phyloP scores from a whole-genome alignment of 140 eudicot species.

The Anethum foeniculum region DNA sequence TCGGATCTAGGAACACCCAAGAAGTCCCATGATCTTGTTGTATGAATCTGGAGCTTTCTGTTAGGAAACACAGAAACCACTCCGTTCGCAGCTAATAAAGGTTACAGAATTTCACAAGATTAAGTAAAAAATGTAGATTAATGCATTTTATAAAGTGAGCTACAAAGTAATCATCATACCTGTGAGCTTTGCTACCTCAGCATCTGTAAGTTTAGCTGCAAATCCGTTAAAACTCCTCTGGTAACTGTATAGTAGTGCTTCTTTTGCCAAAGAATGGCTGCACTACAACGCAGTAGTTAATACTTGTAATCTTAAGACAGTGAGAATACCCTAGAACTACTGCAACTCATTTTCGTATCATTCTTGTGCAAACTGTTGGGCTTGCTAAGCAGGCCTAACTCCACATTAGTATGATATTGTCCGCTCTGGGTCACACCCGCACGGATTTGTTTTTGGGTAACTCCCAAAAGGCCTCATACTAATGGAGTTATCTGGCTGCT shows the following conservation, averaged over 20 bases:
- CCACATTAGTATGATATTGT: too few species aligned
- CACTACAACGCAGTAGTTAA: neutral
- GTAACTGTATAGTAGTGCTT: conserved; percentile 13
- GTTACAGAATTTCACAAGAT: neutral
- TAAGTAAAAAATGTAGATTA: neutral
- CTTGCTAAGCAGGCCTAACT: too few species aligned
- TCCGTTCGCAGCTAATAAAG: conserved; percentile 5
- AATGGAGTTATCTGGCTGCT: too few species aligned
- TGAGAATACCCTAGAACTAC: neutral
- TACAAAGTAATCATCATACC: conserved; percentile 1
- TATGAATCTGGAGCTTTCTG: conserved; percentile 6
- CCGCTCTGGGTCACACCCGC: too few species aligned
- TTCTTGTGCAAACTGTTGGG: neutral
- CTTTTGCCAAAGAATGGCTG: conserved; percentile 6
- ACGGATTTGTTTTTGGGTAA: too few species aligned
- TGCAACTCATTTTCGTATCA: neutral
- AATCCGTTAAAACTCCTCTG: conserved; percentile 15
- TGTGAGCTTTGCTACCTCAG: conserved; percentile 3
- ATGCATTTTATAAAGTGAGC: neutral
- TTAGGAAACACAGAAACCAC: conserved; percentile 14
- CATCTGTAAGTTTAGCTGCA: conserved; percentile 10
- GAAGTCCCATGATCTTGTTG: conserved; percentile 19
- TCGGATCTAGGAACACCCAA: neutral
- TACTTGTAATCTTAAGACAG: neutral
- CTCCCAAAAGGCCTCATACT: too few species aligned